Base-by-base conservation (phyloP, 2,329 filamentous ascomycete species). In the Nemania sp. region DNA sequence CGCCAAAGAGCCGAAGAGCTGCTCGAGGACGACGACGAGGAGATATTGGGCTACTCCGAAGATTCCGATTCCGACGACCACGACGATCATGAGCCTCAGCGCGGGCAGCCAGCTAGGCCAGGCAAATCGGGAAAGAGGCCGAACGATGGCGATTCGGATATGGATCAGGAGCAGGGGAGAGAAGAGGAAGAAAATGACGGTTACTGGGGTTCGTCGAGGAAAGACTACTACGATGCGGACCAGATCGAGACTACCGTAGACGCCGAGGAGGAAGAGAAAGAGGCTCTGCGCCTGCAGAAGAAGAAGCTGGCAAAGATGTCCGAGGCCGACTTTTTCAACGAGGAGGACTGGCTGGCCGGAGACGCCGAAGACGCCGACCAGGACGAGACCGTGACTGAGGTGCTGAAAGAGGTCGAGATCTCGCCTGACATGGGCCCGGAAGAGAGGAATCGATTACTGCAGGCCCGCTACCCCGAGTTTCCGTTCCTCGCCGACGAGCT, bases 141-240 rank as follows among this genome's bases (percentile, higher is more conserved):
- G 12, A 45, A 56, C 34, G 58, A 60, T 26, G 67, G 65, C n/a
- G 68, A 69, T 39, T 66, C 69, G n/a, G 71, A 72, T 6, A 67
- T 80, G 22, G 79, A 78, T 50, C 75, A 80, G 31, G 80, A 77
- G 3, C 82, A 77, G 49, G 76, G 36, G 2, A n/a, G n/a, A n/a
- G 52, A 80, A 26, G 80, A 77, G 3, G 80, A 65, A 34, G 57
- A 60, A 8, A 83, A 84, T 36, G 79, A 84, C 46, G 85, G 83
- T 36, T 92, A 86, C 68, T 97, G 94, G 92, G 94, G 93, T 24
- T 82, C 88, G 4, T 91, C 90, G 2, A 93, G 84, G 70, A 88
- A 88, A 57, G 93, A 96, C 64, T 96, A 97, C 74, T 99, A 99
- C 73, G 83, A 96, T 75, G 90, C 91, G 62, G 93, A 99, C 71